phyloP scores from a whole-genome alignment of 2,329 filamentous ascomycete genomes.

The Alternaria postmessia region DNA sequence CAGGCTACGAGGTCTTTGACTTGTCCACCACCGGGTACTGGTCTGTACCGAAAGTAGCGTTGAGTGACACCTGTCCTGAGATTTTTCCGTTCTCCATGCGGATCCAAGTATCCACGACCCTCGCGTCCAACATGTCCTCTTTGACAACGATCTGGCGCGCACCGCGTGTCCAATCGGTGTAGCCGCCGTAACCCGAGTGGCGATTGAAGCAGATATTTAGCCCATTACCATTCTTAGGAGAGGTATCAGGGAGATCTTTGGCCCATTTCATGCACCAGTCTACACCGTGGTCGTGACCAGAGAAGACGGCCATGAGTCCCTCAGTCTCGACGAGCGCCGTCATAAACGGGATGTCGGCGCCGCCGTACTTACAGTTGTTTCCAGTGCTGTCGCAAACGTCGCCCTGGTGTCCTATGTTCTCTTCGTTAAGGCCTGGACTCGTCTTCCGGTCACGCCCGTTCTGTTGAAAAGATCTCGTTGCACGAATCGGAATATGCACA shows the following conservation, averaged over 20 bases:
- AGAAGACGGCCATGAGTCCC: slow-evolving; percentile 61
- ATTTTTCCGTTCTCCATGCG: slow-evolving; percentile 64
- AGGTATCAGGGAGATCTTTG: slow-evolving; percentile 36
- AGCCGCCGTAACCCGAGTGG: slow-evolving; percentile 75
- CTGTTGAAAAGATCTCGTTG: slow-evolving; percentile 49
- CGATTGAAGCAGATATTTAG: slow-evolving; percentile 66
- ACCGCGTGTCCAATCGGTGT: slow-evolving; percentile 70
- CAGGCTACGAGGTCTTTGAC: slow-evolving; percentile 17
- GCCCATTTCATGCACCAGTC: slow-evolving; percentile 55
- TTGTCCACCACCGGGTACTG: slow-evolving; percentile 54
- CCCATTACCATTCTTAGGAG: slow-evolving; percentile 54
- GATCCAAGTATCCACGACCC: slow-evolving; percentile 66
- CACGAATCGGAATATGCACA: slow-evolving; percentile 60
- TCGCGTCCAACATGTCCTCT: slow-evolving; percentile 51
- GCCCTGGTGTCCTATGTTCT: slow-evolving; percentile 35
- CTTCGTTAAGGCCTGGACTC: slow-evolving; percentile 52
- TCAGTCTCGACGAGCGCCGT: slow-evolving; percentile 63
- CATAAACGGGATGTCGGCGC: slow-evolving; percentile 70
- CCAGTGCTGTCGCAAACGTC: slow-evolving; percentile 22
- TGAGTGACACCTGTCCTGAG: slow-evolving; percentile 63
- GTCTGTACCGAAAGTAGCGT: slow-evolving; percentile 67
- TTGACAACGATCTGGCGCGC: slow-evolving; percentile 63
- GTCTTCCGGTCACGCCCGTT: slow-evolving; percentile 56
- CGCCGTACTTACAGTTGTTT: slow-evolving; percentile 46
- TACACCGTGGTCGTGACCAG: slow-evolving; percentile 69